Base-by-base conservation (phyloP, 2,329 filamentous ascomycete species). In the Pseudogymnoascus sp. region DNA sequence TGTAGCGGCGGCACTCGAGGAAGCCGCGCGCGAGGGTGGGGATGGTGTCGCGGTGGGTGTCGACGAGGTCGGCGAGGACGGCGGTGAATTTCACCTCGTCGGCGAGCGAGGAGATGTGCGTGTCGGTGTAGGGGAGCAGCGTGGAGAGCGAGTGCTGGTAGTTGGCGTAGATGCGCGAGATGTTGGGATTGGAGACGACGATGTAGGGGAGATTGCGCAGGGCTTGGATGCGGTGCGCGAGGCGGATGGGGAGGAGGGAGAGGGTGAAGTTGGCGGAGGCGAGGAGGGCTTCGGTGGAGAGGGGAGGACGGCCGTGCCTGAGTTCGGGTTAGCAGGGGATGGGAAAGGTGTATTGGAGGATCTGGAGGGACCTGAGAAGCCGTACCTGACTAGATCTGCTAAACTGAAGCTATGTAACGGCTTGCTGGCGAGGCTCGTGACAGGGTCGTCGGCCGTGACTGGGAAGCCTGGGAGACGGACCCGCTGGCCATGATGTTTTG, bases 171-270 rank as follows among this genome's bases (percentile, higher is more conserved):
- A 99, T 99, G 71, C 89, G 88, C 26, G 88, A 90, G 69, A 99
- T 92, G 74, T 97, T 91, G 0, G 92, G 91, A 74, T 99, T 97
- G n/a, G 93, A 93, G 26, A 99, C 95, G 63, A 99, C 93, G 68
- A 99, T 97, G 76, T 93, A 99, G 0, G 95, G 95, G 8, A 99
- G 85, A 74, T 96, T 96, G 67, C 93, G 88, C 17, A 99, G 81
- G 47, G 92, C 91, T 75, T 96, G 90, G 68, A 99, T 96, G 64
- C 95, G 91, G 74, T 96, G 91, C 26, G 95, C 95, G 26, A 99
- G 87, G 38, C 95, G 91, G 60, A 95, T 90, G 13, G 95, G 95
- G 9, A 97, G 87, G 62, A 97, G 89, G 28, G 88, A 90, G 68
- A 97, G 88, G 11, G 95, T 96, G 78, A 97, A 97, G 78, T 97